These are phyloP conservation scores for Penicillium griseofulvum DNA, from an alignment of 2,329 filamentous ascomycete species.

Conservation along the genomic window DNA sequence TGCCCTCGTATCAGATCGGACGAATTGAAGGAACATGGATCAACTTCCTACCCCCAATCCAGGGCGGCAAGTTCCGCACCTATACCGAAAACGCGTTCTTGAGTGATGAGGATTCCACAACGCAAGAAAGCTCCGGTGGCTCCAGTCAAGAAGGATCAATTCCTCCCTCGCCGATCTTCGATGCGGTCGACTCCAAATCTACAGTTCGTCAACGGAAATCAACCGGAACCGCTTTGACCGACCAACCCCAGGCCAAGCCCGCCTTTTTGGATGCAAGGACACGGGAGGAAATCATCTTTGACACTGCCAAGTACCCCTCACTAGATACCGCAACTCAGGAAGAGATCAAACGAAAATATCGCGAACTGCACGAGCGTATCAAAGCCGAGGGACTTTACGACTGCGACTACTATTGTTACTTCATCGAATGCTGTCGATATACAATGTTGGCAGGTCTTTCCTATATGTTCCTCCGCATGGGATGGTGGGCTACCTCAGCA, in stretches of 20 bases:
- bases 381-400: slow-evolving; percentile 73
- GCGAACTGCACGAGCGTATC: slow-evolving; percentile 70
- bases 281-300: slow-evolving; percentile 69
- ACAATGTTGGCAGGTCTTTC: slow-evolving; percentile 62
- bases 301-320: slow-evolving; percentile 76
- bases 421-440: slow-evolving; percentile 72
- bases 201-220: slow-evolving; percentile 39
- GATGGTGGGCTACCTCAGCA: slow-evolving; percentile 69
- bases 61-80: slow-evolving; percentile 74
- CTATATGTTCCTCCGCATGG: slow-evolving; percentile 58
- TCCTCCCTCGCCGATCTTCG: slow-evolving; percentile 59
- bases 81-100: slow-evolving; percentile 48
- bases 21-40: slow-evolving; percentile 75
- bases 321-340: slow-evolving; percentile 72
- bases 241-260: slow-evolving; percentile 42
- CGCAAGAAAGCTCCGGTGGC: slow-evolving; percentile 45
- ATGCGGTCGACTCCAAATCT: slow-evolving; percentile 47
- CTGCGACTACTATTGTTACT: slow-evolving; percentile 80
- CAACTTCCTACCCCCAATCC: slow-evolving; percentile 88
- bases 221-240: slow-evolving; percentile 26
- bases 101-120: slow-evolving; percentile 35
- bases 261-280: slow-evolving; percentile 72
- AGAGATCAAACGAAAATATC: slow-evolving; percentile 75
- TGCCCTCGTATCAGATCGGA: slow-evolving; percentile 82
- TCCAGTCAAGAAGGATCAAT: slow-evolving; percentile 57